Conservation (phyloP, 805 yeast species). For the Dipodascus geniculatus region DNA sequence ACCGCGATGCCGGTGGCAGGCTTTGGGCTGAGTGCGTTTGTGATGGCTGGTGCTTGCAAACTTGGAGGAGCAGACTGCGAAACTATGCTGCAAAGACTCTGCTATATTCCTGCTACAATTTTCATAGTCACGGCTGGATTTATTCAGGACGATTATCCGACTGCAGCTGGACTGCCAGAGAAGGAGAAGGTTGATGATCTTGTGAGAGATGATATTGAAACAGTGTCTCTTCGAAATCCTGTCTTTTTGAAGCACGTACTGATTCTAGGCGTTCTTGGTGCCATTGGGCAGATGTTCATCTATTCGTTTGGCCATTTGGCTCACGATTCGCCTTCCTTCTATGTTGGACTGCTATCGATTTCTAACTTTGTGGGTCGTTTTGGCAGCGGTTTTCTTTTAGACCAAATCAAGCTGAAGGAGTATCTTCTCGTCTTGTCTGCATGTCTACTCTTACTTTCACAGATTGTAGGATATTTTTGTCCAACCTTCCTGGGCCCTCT, state of each 20-base stretch:
- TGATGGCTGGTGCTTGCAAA: slow-evolving; percentile 46
- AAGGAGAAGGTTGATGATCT: slow-evolving; percentile 1
- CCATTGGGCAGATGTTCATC: slow-evolving; percentile 61
- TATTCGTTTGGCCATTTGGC: slow-evolving; percentile 47
- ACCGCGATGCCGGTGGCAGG: slow-evolving; percentile 65
- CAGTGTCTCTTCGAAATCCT: slow-evolving; percentile 8
- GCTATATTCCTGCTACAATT: slow-evolving; percentile 37
- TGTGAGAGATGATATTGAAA: slow-evolving; percentile 8
- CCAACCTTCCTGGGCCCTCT: slow-evolving; percentile 31
- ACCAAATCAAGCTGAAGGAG: slow-evolving; percentile 36
- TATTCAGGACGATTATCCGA: slow-evolving; percentile 8
- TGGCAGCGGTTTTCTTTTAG: slow-evolving; percentile 51
- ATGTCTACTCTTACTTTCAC: slow-evolving; percentile 36
- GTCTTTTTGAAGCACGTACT: slow-evolving; percentile 18
- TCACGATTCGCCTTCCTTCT: slow-evolving; percentile 51
- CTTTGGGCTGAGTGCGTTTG: slow-evolving; percentile 62
- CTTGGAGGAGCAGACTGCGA: slow-evolving; percentile 41
- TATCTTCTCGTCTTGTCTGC: slow-evolving; percentile 46
- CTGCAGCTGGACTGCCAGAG: slow-evolving; percentile 4
- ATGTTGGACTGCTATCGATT: slow-evolving; percentile 56
- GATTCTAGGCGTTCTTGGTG: slow-evolving; percentile 42
- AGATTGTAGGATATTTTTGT: slow-evolving; percentile 35
- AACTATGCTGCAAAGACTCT: slow-evolving; percentile 40
- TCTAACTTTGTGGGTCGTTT: slow-evolving; percentile 58
- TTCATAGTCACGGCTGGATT: slow-evolving; percentile 22